Percentiles rank a stretch among this genome's conserved stretches.
phyloP scores from a whole-genome alignment of 306 rosid species.

The Prunus fruticosa region DNA sequence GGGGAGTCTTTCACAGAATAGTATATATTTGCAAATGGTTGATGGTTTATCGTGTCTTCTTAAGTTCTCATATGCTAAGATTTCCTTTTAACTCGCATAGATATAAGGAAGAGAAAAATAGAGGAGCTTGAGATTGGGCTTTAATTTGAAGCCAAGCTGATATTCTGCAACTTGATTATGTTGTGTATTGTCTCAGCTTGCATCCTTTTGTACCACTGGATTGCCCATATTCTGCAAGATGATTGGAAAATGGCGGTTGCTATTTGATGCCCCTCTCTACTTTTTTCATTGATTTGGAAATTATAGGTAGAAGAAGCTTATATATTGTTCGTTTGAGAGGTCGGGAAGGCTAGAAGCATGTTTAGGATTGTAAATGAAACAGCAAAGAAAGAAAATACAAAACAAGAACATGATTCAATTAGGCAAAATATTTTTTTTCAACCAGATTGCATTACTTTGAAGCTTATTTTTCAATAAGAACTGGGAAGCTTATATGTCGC shows the following conservation, averaged over 20 bases:
- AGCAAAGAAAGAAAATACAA: neutral
- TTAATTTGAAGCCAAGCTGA: conserved; percentile 3
- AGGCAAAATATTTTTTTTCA: neutral
- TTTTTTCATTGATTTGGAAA: neutral
- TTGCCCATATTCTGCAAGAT: neutral
- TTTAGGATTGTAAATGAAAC: neutral
- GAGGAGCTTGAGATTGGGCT: neutral
- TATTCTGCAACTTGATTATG: neutral
- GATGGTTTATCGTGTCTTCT: neutral
- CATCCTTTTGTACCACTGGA: neutral
- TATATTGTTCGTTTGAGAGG: neutral
- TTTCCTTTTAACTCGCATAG: neutral
- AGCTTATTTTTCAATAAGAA: neutral
- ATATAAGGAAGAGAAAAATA: neutral
- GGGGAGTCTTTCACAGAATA: neutral
- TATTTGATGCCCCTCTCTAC: neutral
- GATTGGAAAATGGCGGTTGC: neutral
- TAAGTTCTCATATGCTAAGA: neutral
- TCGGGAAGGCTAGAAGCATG: neutral
- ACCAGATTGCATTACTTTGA: neutral
- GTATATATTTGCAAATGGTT: neutral
- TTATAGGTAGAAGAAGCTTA: neutral
- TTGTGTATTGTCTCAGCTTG: neutral
- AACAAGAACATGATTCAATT: neutral
- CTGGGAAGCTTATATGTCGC: neutral